Evolutionary conservation across 345 rosid genomes (phyloP), one percentile per base, ranked within the genome.

Genomic region (Pistacia vera): DNA sequence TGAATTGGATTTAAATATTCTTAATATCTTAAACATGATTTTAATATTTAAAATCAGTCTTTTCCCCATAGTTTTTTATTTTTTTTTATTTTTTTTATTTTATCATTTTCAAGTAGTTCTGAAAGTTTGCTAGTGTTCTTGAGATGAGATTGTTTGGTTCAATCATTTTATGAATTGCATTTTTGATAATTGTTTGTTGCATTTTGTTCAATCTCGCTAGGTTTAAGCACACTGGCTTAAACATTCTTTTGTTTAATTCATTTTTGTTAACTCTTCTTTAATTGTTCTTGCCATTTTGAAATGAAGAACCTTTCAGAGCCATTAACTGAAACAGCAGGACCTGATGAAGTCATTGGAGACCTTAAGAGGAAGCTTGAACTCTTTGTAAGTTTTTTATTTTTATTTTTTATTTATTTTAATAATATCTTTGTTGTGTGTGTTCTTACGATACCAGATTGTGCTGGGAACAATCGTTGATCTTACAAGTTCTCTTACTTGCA

Each of bases 371-470:
- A 92, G 78, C 80, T 90, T 71, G 86, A 84, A 46, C 61, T 75
- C 74, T 87, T 88, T 63, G 95, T 92, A 87, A 92, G 97, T 87
- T 17, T 41, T 30, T 41, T n/a, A n/a, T n/a, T n/a, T n/a, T n/a
- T n/a, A n/a, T n/a, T n/a, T n/a, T n/a, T n/a, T 41, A 5, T 25
- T 25, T 25, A 25, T 6, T 41, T 41, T 41, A 5, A 4, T 41
- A 30, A n/a, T 9, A 3, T 60, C 13, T 74, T n/a, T 73, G 3
- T 49, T 33, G 9, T 63, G 35, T 70, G 14, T n/a, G 17, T 51
- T 22, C 25, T 46, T 2, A n/a, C 17, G 1, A 51, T 9, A n/a
- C 1, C 55, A 8, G n/a, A 25, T 9, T 68, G 56, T 54, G 17
- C 18, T 28, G 44, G 28, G 64, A 1, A 20, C 13, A 20, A 54